Base-by-base conservation (phyloP, 345 rosid species). In the Erucastrum elatum region DNA sequence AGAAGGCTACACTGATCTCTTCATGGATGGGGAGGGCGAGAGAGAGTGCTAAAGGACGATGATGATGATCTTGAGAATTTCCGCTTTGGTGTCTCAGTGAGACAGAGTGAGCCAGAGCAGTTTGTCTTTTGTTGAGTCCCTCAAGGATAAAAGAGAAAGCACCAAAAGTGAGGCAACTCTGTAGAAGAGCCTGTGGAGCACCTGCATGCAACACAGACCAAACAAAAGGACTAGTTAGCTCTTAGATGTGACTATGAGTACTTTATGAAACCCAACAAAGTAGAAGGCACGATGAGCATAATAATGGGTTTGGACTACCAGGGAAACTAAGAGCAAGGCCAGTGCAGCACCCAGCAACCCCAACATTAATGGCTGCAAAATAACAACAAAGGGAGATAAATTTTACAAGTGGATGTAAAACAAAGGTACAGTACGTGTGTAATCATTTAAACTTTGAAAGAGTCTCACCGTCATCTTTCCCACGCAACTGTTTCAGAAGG, bases 331-430 rank as follows among this genome's bases (percentile, higher is more conserved):
- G 83, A 80, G 93, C 96, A 64, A 89, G 87, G 29, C 96, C 94
- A 70, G 98, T 89, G 81, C 94, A 93, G 76, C 96, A 93, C 69
- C 98, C 96, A 69, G 96, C 99, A 60, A 95, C 85, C 74, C 96
- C 97, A 34, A 94, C 90, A 91, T 91, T 95, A 68, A 90, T 77
- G 66, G 85, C 99, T 95, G 85, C 87, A 84, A 37, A 34, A 3
- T 31, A 37, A 37, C 15, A 13, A 30, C 4, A 37, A 5, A 58
- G 63, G 33, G 59, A 66, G 15, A 53, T 37, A 51, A 66, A 68
- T n/a, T 13, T 44, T 25, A 63, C 58, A 56, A 67, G 9, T 44
- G 31, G 53, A 55, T n/a, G n/a, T n/a, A n/a, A n/a, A n/a, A n/a
- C n/a, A n/a, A n/a, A n/a, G n/a, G n/a, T n/a, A n/a, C n/a, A n/a